phyloP scores from a whole-genome alignment of 176 grass and related monocot species.

The Musa acuminata region DNA sequence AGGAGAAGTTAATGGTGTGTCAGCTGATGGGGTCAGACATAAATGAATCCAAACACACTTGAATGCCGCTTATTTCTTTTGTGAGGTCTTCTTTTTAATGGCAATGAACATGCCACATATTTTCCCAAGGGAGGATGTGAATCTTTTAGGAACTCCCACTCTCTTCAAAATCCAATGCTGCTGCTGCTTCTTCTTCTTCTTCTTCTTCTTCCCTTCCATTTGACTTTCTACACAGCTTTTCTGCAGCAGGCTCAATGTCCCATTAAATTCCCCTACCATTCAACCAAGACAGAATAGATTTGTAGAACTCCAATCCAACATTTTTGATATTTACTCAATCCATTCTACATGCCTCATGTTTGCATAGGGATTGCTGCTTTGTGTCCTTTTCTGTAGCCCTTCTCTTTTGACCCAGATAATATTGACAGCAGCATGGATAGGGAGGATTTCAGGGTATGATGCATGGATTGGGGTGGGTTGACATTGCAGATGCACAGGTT shows the following conservation, averaged over 20 bases:
- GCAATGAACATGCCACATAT: background rate
- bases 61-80: background rate
- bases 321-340: background rate
- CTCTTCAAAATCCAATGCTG: background rate
- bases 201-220: background rate
- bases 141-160: slow-evolving; percentile 5
- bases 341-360: background rate
- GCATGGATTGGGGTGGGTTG: no score
- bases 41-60: slow-evolving; percentile 4
- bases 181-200: no score
- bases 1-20: background rate
- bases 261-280: no score
- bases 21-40: slow-evolving; percentile 1
- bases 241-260: background rate
- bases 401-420: background rate
- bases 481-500: no score
- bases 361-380: background rate
- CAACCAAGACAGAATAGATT: no score
- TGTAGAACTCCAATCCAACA: background rate
- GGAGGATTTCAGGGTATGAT: background rate
- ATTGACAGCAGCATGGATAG: background rate
- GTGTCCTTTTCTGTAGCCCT: background rate
- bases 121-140: background rate
- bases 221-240: background rate
- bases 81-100: background rate